Conservation (phyloP, 371 early-diverging fungal genomes). For the Coelomomyces lativittatus region DNA sequence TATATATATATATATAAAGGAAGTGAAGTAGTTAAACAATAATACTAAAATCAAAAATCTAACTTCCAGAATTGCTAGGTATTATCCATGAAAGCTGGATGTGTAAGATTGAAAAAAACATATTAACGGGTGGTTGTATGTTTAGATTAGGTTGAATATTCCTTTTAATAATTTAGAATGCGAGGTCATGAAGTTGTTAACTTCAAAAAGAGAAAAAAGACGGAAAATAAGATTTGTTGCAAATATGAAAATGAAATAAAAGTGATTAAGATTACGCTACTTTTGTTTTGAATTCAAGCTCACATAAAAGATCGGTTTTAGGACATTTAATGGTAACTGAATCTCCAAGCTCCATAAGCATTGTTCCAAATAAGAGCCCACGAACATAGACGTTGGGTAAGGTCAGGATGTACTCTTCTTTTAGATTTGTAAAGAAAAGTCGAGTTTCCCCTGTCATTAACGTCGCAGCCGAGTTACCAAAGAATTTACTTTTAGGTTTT, state of each 20-base stretch:
- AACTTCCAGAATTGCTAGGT: too few relatives aligned
- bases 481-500: constrained; percentile 67
- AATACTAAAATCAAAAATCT: too few relatives aligned
- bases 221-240: background rate
- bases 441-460: constrained; percentile 60
- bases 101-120: too few relatives aligned
- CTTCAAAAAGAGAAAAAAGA: too few relatives aligned
- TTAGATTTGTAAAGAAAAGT: constrained; percentile 38
- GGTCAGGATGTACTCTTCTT: constrained; percentile 57
- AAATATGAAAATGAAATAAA: constrained; percentile 4
- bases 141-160: background rate
- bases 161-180: background rate
- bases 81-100: too few relatives aligned
- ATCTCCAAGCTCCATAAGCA: constrained; percentile 84
- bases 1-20: background rate
- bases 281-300: constrained; percentile 80
- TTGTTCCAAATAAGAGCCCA: constrained; percentile 79
- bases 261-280: constrained; percentile 26
- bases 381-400: constrained; percentile 87
- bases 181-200: too few relatives aligned
- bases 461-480: constrained; percentile 80
- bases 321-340: constrained; percentile 48
- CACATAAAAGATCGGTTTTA: constrained; percentile 51
- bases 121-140: background rate
- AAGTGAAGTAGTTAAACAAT: too few relatives aligned